These are phyloP conservation scores for Cerioporus squamosus DNA, from an alignment of 1,284 basidiomycete species.

Conservation along the genomic window DNA sequence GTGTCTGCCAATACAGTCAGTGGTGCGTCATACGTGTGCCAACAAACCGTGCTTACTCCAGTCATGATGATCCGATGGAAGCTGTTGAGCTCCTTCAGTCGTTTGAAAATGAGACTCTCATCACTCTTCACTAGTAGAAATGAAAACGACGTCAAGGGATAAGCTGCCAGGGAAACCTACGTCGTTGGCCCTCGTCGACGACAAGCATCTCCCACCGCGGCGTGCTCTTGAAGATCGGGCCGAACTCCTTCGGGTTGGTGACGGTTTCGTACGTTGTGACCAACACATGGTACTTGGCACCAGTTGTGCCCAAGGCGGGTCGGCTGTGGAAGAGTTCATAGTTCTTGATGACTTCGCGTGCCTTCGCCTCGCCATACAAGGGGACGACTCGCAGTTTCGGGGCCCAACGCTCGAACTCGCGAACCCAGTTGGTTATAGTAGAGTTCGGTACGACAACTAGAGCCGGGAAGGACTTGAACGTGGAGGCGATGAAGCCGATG, in stretches of 20 bases:
- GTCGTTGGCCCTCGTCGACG: conserved; percentile 91
- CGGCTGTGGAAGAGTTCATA: conserved; percentile 80
- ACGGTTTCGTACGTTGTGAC: conserved; percentile 90
- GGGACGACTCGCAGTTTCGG: conserved; percentile 81
- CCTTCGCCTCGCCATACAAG: conserved; percentile 79
- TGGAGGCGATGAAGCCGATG: conserved; percentile 75
- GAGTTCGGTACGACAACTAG: conserved; percentile 95
- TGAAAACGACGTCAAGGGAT: neutral
- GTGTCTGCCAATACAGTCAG: conserved; percentile 60
- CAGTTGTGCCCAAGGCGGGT: conserved; percentile 43
- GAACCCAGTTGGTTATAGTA: conserved; percentile 86
- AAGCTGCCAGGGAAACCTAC: conserved; percentile 50
- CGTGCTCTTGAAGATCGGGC: conserved; percentile 74
- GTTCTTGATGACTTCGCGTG: conserved; percentile 80
- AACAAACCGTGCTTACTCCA: conserved; percentile 55
- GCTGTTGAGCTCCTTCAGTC: conserved; percentile 79
- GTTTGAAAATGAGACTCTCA: conserved; percentile 79
- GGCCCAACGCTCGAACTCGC: conserved; percentile 94
- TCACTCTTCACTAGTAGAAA: conserved; percentile 76
- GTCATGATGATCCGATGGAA: conserved; percentile 92
- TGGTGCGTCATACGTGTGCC: too few relatives aligned
- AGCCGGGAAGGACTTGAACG: conserved; percentile 72
- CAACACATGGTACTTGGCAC: conserved; percentile 83
- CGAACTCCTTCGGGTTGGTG: conserved; percentile 68
- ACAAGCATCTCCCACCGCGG: conserved; percentile 93